phyloP scores from a whole-genome alignment of 768 basidiomycete genomes.

The Mycena filopes region DNA sequence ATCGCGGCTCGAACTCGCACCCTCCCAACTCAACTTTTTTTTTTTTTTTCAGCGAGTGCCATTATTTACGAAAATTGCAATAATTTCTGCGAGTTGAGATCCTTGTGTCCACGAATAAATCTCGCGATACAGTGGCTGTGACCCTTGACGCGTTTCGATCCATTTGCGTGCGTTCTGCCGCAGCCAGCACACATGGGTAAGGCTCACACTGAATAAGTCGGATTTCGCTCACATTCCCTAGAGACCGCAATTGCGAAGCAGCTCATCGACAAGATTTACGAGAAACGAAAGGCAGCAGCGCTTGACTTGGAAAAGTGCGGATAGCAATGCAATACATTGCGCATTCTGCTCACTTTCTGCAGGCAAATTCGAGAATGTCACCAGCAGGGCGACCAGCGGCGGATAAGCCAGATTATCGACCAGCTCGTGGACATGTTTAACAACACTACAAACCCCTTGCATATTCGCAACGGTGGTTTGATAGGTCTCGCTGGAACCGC shows the following conservation, averaged over 20 bases:
- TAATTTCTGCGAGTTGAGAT: too few relatives aligned
- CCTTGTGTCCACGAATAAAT: too few relatives aligned
- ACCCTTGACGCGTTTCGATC: too few relatives aligned
- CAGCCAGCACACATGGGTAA: too few relatives aligned
- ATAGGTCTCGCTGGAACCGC: conserved; percentile 97
- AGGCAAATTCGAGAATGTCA: conserved; percentile 91
- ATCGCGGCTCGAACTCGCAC: too few relatives aligned
- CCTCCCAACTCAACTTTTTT: too few relatives aligned
- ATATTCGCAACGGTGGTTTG: conserved; percentile 93
- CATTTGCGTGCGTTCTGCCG: too few relatives aligned
- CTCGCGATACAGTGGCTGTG: too few relatives aligned
- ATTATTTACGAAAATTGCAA: too few relatives aligned
- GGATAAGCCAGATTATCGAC: conserved; percentile 89
- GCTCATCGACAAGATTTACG: conserved; percentile 93
- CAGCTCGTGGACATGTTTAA: conserved; percentile 96
- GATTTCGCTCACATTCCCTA: conserved; percentile 41
- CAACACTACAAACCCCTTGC: conserved; percentile 82
- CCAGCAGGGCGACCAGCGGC: conserved; percentile 80
- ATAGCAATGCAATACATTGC: not conserved
- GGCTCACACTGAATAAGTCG: not conserved
- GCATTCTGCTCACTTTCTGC: not conserved
- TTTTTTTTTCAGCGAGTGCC: too few relatives aligned
- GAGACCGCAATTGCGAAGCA: conserved; percentile 83
- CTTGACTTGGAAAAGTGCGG: conserved; percentile 93
- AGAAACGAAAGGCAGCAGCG: conserved; percentile 95